Base-by-base conservation (phyloP, 140 eudicot genomes). In the Bidens hawaiensis region DNA sequence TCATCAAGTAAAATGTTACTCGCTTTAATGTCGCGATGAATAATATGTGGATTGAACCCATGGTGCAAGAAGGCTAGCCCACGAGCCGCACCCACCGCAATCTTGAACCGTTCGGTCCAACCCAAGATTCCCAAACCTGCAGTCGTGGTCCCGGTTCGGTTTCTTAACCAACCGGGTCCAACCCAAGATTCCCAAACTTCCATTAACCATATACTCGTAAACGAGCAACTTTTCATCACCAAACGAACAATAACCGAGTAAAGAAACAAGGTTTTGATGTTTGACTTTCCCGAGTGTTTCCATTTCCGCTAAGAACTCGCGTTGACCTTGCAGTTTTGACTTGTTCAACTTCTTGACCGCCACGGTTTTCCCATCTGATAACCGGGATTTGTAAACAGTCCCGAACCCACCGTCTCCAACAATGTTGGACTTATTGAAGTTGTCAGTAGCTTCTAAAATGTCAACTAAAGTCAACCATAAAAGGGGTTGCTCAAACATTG, bases 331-430 rank as follows among this genome's bases (percentile, higher is more conserved):
- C 4, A 79, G 56, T 60, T 81, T 81, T 4, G 82, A 64, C n/a
- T 81, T 84, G 64, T 68, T 84, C 27, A 87, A 63, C 67, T 84
- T 87, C 80, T 84, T 88, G 58, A 84, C 77, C 0, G 94, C 96
- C 13, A 84, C 89, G 0, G 53, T 79, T 48, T 75, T 79, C 46
- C 89, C 87, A 3, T 75, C 77, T 2, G 79, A 77, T 42, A 88
- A 75, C 11, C 49, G 78, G 41, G 94, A 94, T 50, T 81, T 84
- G 75, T 84, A 88, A 45, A 88, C 94, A 0, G 87, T 81, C 4
- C 94, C 94, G 18, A 88, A 88, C 3, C 94, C 96, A 10, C 96
- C 96, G 1, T 84, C 94, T 0, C 94, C 94, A 1, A 88, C 71
- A 24, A 88, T 72, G 77, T 81, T 84, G 4, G 84, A 65, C 71